A percentile compares a stretch with the other conserved stretches of the same genome.
Evolutionary conservation across 2,329 filamentous ascomycete species (phyloP).

Genomic region (Hirsutella minnesotensis): DNA sequence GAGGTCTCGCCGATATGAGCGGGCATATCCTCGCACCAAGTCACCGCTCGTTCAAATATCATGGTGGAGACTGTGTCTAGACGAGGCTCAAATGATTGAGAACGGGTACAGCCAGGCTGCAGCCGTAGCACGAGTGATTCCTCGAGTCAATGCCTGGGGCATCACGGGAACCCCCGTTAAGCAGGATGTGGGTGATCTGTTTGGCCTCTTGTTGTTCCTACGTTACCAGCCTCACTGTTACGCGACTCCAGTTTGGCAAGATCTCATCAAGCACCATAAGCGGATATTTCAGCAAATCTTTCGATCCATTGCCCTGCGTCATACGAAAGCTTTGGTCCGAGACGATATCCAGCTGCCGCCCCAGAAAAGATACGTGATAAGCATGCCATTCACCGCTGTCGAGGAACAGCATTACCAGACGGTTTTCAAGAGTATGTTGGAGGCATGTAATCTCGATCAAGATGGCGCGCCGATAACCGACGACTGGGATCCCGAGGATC

Average conservation of each 20-base stretch:
- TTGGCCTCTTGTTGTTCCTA: constrained; percentile 72
- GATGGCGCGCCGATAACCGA: constrained; percentile 49
- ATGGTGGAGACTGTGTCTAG: constrained; percentile 77
- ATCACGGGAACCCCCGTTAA: constrained; percentile 81
- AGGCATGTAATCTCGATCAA: constrained; percentile 52
- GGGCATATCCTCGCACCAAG: constrained; percentile 51
- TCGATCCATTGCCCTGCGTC: constrained; percentile 60
- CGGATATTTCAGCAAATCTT: constrained; percentile 59
- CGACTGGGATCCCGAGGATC: constrained; percentile 55
- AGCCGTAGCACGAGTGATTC: constrained; percentile 65
- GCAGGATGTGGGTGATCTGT: constrained; percentile 64
- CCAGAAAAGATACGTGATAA: constrained; percentile 80
- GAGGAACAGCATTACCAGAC: constrained; percentile 83
- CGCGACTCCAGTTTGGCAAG: constrained; percentile 53
- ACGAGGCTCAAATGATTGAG: constrained; percentile 88
- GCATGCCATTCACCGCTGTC: constrained; percentile 77
- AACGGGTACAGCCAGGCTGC: constrained; percentile 78
- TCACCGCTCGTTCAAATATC: constrained; percentile 71
- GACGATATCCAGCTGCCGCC: constrained; percentile 68
- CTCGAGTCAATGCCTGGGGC: constrained; percentile 80
- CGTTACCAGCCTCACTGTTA: constrained; percentile 65
- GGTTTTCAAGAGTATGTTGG: constrained; percentile 64
- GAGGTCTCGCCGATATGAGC: constrained; percentile 52
- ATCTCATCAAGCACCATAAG: constrained; percentile 49
- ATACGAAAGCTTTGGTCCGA: constrained; percentile 73